Conservation (phyloP, 1,284 basidiomycete genomes). For the Cystobasidiaceae sp. region DNA sequence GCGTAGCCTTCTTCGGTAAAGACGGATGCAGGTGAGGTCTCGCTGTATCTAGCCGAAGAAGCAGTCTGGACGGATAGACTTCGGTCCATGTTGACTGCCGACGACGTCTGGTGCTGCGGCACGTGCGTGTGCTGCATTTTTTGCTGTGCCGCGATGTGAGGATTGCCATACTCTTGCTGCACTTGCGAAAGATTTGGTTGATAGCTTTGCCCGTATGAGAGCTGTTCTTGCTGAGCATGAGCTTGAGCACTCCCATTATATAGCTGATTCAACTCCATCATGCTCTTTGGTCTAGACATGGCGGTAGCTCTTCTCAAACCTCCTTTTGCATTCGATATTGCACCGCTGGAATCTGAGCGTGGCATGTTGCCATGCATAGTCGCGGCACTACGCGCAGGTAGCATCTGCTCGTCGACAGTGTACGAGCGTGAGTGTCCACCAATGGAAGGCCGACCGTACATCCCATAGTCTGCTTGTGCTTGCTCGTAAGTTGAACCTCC, state of each 20-base stretch:
- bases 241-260: not conserved
- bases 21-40: constrained; percentile 7
- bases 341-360: not conserved
- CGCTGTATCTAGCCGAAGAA: not conserved
- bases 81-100: not conserved
- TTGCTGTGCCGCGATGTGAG: no score
- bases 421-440: constrained; percentile 2
- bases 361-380: constrained; percentile 9
- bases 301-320: constrained; percentile 12
- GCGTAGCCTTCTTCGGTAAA: constrained; percentile 20
- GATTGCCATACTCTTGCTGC: no score
- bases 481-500: no score
- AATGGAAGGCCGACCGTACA: no score
- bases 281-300: constrained; percentile 28
- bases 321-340: not conserved
- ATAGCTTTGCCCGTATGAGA: no score
- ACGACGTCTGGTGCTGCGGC: no score
- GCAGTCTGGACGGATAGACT: not conserved
- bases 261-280: constrained; percentile 30
- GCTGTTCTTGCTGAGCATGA: no score
- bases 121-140: no score
- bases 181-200: no score
- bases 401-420: not conserved
- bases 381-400: not conserved
- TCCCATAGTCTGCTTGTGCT: no score